Evolutionary conservation across 2,329 filamentous ascomycete species (phyloP), one percentile per base, ranked within the genome.

Genomic region (Drechslera avenae): DNA sequence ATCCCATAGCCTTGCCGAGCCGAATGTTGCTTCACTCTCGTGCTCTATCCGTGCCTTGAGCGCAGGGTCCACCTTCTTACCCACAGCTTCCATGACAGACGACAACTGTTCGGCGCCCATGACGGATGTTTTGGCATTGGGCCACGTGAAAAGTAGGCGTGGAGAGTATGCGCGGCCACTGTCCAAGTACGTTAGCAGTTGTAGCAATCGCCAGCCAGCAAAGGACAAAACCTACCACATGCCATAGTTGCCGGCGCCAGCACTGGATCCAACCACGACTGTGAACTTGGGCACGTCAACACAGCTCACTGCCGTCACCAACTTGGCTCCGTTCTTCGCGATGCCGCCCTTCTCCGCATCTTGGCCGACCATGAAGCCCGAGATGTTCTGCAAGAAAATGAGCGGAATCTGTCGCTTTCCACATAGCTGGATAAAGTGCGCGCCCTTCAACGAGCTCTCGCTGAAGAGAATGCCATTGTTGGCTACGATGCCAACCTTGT

Each of bases 401-500:
- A 97, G 80, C 1, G 94, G 93, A 49, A 97, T 89, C 46, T 90
- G 86, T 49, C 94, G 88, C 75, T 97, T 91, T 23, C 88, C 83
- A 78, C 93, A 97, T 4, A 99, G 84, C 75, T 99, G 90, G 66
- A 97, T 91, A 74, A 99, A 99, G 76, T 99, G 94, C 0, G 94
- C 91, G 30, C 92, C 94, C 76, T 99, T 99, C 55, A 96, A 82
- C 7, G 91, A 87, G 8, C 90, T 91, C 43, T 91, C 85, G 47
- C 89, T 91, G 79, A 97, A 95, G 5, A 99, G 81, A 64, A 97
- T 96, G 46, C 94, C 94, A 65, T 97, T 94, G 78, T 97, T 97
- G 57, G 93, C 93, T 14, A 99, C 81, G 65, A 99, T 95, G 56
- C 93, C 93, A 14, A 97, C 91, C 46, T 85, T 89, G 60, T 96